Evolutionary conservation across 116 monocot genomes (phyloP).

Genomic region (Posidonia oceanica): DNA sequence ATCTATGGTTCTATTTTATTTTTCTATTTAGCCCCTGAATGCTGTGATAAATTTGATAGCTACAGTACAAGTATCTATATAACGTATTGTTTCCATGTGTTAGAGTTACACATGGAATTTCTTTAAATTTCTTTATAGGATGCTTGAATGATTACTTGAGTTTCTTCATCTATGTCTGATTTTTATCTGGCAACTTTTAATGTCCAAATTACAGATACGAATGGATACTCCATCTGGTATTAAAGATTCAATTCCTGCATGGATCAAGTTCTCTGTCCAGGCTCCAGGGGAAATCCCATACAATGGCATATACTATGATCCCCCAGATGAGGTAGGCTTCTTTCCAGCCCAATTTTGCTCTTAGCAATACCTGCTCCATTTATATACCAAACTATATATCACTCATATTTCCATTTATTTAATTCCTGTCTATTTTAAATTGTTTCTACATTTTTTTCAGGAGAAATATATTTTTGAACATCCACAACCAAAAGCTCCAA

Average conservation of each 20-base stretch:
- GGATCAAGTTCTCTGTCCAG: constrained; percentile 97
- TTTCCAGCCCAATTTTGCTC: background rate
- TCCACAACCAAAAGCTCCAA: constrained; percentile 83
- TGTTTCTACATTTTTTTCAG: constrained; percentile 17
- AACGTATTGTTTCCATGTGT: background rate
- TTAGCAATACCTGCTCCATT: background rate
- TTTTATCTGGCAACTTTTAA: background rate
- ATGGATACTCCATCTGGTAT: constrained; percentile 93
- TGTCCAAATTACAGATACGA: constrained; percentile 49
- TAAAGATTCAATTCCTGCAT: constrained; percentile 98
- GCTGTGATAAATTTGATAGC: too few relatives aligned
- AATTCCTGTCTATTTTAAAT: too few relatives aligned
- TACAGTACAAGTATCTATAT: background rate
- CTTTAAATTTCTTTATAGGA: too few relatives aligned
- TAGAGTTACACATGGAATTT: background rate
- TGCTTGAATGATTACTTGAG: too few relatives aligned
- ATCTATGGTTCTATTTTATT: too few relatives aligned
- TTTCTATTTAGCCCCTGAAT: too few relatives aligned
- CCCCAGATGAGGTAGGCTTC: constrained; percentile 63
- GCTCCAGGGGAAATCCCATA: constrained; percentile 94
- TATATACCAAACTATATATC: background rate
- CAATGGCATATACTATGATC: constrained; percentile 97
- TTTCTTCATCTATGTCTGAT: background rate
- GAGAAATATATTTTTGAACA: constrained; percentile 78
- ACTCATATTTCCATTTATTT: background rate